Percentiles rank a stretch among this genome's conserved stretches.
Conservation (phyloP, 129 eudicot genomes). For the Pulicaria dysenterica region DNA sequence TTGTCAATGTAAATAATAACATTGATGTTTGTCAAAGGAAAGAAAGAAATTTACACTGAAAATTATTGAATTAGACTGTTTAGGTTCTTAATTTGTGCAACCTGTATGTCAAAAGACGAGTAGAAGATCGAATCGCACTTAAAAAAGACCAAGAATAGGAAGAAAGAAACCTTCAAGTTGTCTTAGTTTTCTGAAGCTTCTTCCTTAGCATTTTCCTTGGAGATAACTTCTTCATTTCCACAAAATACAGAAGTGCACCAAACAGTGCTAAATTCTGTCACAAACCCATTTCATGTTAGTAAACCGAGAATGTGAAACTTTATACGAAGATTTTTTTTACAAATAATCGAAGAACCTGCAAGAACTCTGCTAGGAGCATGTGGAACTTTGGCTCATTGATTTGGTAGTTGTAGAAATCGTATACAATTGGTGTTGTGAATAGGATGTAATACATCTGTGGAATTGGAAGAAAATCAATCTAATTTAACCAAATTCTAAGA, state of each 20-base stretch:
- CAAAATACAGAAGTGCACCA: conserved; percentile 70
- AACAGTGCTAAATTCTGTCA: conserved; percentile 55
- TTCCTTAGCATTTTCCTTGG: conserved; percentile 55
- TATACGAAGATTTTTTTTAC: not conserved
- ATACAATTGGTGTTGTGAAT: conserved; percentile 49
- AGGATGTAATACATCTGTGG: conserved; percentile 57
- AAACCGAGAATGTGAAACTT: not conserved
- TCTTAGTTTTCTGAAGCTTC: conserved; percentile 52
- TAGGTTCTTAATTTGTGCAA: not conserved
- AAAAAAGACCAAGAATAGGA: not conserved
- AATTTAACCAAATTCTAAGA: not conserved
- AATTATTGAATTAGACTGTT: conserved; percentile 18
- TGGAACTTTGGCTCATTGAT: conserved; percentile 37
- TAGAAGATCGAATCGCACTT: not conserved
- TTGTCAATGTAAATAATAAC: conserved; percentile 1
- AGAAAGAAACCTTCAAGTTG: conserved; percentile 23
- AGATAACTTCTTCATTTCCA: conserved; percentile 72
- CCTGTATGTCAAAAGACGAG: not conserved
- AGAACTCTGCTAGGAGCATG: conserved; percentile 42
- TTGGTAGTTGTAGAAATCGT: conserved; percentile 60
- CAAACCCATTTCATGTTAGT: not conserved
- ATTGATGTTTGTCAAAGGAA: not conserved
- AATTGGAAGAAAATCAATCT: not conserved
- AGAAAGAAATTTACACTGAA: not conserved
- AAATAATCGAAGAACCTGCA: conserved; percentile 49